Conservation (phyloP, 305 asterid species). For the Withania somnifera region DNA sequence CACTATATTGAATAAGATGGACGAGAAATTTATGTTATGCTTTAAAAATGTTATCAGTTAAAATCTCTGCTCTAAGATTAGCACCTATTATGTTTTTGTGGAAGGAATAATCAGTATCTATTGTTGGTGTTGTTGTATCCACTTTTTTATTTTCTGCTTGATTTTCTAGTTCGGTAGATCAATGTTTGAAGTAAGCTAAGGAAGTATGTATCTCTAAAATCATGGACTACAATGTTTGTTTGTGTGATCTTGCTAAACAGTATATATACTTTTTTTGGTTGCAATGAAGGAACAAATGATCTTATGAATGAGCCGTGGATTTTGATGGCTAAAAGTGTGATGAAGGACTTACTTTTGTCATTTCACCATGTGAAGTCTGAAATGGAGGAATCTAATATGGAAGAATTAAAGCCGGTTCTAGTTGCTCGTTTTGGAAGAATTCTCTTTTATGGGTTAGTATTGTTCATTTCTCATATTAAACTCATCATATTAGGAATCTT, state of each 20-base stretch:
- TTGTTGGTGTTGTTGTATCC: neutral
- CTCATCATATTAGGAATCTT: neutral
- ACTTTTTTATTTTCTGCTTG: neutral
- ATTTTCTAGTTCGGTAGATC: neutral
- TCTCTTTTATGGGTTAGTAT: slow-evolving; percentile 37
- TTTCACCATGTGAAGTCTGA: slow-evolving; percentile 18
- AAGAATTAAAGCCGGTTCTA: slow-evolving; percentile 20
- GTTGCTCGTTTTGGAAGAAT: slow-evolving; percentile 36
- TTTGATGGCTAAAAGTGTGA: slow-evolving; percentile 22
- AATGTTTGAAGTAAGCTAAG: neutral
- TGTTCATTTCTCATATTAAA: neutral
- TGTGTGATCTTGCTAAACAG: neutral
- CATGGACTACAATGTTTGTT: neutral
- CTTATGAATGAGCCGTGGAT: slow-evolving; percentile 25
- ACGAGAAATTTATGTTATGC: neutral
- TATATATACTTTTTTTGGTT: slow-evolving; percentile 8
- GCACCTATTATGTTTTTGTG: neutral
- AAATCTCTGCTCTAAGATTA: neutral
- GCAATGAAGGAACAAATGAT: slow-evolving; percentile 4
- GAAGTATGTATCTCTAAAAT: neutral
- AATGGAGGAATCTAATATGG: slow-evolving; percentile 14
- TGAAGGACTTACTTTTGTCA: slow-evolving; percentile 30
- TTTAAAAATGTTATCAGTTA: neutral
- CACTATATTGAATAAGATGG: neutral
- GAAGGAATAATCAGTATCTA: neutral